phyloP scores from a whole-genome alignment of 441 rosid species.

The Omphalea diandra region DNA sequence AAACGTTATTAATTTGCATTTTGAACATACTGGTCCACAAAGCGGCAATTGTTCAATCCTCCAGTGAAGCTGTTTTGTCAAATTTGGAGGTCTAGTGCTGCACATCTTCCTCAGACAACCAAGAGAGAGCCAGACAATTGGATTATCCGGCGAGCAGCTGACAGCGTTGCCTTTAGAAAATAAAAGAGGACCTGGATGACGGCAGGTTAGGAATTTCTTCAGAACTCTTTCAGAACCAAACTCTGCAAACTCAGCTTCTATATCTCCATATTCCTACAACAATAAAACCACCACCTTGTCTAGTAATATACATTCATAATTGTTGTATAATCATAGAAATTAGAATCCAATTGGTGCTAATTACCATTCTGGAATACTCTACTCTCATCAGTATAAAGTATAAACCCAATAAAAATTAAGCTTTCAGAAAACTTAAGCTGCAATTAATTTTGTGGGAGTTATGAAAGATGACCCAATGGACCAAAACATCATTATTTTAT shows the following conservation, averaged over 20 bases:
- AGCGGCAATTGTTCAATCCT: constrained; percentile 64
- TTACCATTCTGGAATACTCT: too few relatives aligned
- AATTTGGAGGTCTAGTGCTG: constrained; percentile 53
- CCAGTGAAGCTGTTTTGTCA: constrained; percentile 67
- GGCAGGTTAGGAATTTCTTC: constrained; percentile 42
- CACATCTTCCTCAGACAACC: constrained; percentile 70
- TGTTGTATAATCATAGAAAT: too few relatives aligned
- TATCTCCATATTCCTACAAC: constrained; percentile 52
- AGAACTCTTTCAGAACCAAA: constrained; percentile 52
- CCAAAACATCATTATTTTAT: too few relatives aligned
- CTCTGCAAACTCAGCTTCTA: constrained; percentile 59
- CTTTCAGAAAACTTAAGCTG: too few relatives aligned
- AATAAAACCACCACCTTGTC: too few relatives aligned
- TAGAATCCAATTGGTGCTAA: too few relatives aligned
- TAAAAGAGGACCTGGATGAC: constrained; percentile 48
- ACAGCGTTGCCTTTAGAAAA: constrained; percentile 57
- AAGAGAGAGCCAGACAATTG: constrained; percentile 54
- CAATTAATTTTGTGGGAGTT: too few relatives aligned
- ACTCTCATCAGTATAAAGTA: too few relatives aligned
- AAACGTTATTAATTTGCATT: too few relatives aligned
- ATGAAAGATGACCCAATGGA: not conserved
- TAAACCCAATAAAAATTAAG: too few relatives aligned
- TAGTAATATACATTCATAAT: too few relatives aligned
- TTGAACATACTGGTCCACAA: constrained; percentile 50
- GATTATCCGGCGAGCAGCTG: constrained; percentile 32